phyloP scores from a whole-genome alignment of 108 stramenopile species.

The Pseudonitzschia pungens region DNA sequence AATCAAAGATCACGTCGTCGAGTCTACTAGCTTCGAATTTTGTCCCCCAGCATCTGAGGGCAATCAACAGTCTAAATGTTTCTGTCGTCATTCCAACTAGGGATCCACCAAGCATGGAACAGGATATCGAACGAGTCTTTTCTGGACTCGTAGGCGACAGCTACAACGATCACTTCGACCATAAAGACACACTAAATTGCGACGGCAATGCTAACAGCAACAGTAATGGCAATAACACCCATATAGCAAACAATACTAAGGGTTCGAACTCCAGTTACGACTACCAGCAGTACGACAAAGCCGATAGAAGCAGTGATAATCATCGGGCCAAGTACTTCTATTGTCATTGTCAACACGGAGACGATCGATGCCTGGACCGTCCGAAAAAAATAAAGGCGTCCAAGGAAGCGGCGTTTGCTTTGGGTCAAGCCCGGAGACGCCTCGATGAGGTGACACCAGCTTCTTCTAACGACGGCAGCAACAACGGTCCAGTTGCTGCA shows the following conservation, averaged over 20 bases:
- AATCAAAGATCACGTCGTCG: neutral
- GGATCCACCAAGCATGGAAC: neutral
- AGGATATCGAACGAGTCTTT: conserved; percentile 2
- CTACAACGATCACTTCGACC: no score
- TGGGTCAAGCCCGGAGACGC: neutral
- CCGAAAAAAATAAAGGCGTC: neutral
- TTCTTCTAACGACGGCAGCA: neutral
- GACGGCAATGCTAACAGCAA: no score
- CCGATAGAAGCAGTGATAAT: neutral
- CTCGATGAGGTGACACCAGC: neutral
- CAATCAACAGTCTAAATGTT: neutral
- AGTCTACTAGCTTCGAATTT: conserved; percentile 15
- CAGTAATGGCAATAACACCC: neutral
- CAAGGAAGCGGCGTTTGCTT: neutral
- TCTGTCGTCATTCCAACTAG: neutral
- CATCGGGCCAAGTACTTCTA: no score
- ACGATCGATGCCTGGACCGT: neutral
- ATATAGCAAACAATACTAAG: neutral
- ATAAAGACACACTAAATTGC: no score
- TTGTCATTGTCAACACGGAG: neutral
- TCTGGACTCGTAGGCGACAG: neutral
- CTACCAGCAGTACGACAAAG: neutral
- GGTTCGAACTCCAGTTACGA: neutral
- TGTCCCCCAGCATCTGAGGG: conserved; percentile 13
- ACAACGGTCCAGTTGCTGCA: neutral